Percentiles rank a stretch among this genome's conserved stretches.
Conservation (phyloP, 2,329 filamentous ascomycete species). For the Fusarium tanahbumbuense region DNA sequence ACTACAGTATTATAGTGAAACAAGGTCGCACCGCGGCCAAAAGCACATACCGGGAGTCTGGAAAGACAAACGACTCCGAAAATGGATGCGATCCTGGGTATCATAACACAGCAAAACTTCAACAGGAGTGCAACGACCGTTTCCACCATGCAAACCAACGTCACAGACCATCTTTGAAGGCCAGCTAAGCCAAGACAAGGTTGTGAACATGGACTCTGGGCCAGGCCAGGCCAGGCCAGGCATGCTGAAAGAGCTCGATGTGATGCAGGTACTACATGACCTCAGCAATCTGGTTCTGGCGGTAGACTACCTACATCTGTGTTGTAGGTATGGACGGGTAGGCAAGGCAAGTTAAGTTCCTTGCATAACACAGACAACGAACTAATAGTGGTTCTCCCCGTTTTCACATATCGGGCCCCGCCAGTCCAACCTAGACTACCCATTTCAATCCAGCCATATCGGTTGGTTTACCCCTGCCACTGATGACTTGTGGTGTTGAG, state of each 20-base stretch:
- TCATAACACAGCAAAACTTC: conserved; percentile 24
- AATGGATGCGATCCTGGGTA: conserved; percentile 21
- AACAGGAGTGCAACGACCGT: conserved; percentile 5
- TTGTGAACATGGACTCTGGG: background rate
- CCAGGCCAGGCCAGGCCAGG: background rate
- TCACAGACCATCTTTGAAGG: conserved; percentile 26
- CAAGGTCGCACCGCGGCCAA: conserved; percentile 17
- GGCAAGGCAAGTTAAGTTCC: conserved; percentile 32
- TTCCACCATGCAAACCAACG: conserved; percentile 31
- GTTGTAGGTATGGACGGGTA: conserved; percentile 32
- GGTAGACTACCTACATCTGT: background rate
- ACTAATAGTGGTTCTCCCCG: conserved; percentile 12
- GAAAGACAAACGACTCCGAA: conserved; percentile 32
- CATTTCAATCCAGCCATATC: conserved; percentile 17
- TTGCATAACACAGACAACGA: conserved; percentile 25
- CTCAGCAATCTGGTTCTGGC: background rate
- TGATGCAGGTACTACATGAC: conserved; percentile 11
- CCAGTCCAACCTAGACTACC: conserved; percentile 4
- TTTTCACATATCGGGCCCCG: conserved; percentile 15
- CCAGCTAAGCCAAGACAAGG: conserved; percentile 16
- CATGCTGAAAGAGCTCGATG: conserved; percentile 6
- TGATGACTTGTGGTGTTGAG: conserved; percentile 20
- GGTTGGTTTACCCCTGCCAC: conserved; percentile 28
- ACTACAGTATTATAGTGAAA: background rate
- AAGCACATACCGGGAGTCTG: conserved; percentile 39